Conservation (phyloP, 441 rosid genomes). For the Macaranga tanarius region DNA sequence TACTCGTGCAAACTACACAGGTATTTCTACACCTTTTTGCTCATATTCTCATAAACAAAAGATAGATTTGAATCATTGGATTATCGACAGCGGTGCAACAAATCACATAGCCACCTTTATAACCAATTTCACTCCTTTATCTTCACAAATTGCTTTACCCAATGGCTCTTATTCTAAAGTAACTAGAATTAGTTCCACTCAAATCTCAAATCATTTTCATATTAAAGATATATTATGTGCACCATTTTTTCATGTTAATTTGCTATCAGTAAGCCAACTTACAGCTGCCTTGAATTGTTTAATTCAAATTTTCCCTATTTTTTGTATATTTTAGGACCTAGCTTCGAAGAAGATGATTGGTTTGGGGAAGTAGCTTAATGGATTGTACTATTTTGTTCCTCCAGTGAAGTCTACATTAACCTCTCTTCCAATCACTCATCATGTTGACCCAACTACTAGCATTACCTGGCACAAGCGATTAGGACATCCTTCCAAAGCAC, state of each 20-base stretch:
- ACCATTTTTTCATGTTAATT: too few relatives aligned
- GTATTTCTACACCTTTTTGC: background rate
- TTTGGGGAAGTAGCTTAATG: background rate
- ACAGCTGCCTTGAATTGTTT: too few relatives aligned
- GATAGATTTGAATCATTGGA: too few relatives aligned
- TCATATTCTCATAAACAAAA: too few relatives aligned
- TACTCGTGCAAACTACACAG: background rate
- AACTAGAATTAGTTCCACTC: background rate
- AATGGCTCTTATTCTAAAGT: background rate
- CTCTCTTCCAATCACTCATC: background rate
- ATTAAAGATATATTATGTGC: too few relatives aligned
- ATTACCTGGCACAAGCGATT: background rate
- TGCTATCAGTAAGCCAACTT: too few relatives aligned
- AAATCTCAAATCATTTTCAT: background rate
- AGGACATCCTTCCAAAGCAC: background rate
- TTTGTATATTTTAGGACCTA: too few relatives aligned
- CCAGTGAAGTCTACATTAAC: background rate
- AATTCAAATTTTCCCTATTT: too few relatives aligned
- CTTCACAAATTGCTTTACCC: background rate
- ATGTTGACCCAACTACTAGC: rapidly evolving
- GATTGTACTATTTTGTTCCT: background rate
- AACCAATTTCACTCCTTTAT: background rate
- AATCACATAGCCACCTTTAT: too few relatives aligned
- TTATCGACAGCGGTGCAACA: too few relatives aligned
- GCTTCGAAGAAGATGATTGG: background rate